Evolutionary conservation across 371 early-diverging fungal genomes (phyloP), one percentile per base, ranked within the genome.

Genomic region (Syncephalis fuscata): DNA sequence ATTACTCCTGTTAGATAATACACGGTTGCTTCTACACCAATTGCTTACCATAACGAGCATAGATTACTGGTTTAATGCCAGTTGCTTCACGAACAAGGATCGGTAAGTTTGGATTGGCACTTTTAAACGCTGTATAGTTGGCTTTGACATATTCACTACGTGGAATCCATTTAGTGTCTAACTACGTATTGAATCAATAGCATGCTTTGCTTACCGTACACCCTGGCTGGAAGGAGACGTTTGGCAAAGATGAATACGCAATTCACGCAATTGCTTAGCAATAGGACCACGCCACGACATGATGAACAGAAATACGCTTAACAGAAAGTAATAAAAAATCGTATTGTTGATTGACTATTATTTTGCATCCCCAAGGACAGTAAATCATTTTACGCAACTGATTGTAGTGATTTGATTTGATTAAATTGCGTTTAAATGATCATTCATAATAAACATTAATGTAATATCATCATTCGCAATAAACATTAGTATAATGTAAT

Each of bases 171-270:
- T 20, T 23, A 1, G n/a, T 44, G 26, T 22, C 16, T 11, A 8
- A 8, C 22, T 8, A 27, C n/a, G 36, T 21, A 20, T 19, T 7
- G 7, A 37, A 37, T 38, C 17, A 25, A 9, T 21, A 3, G 24
- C 38, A 21, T 45, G 11, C 19, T 17, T 23, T 32, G 39, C 44
- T 64, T 74, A 88, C 90, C 88, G 78, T 52, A 87, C 60, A 45
- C 90, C 90, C 52, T 73, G 71, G 70, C 85, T 85, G 39, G 82
- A 78, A 46, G 84, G 68, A n/a, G 78, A 76, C 16, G 74, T 80
- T 65, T 85, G 89, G 63, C 85, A 85, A 63, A 86, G 73, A 64
- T 92, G 93, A 47, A 92, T 73, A 55, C 93, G 84, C 39, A 92
- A 74, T 62, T 92, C 93, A 63, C 80, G 80, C 44, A 92, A 66